Base-by-base conservation (phyloP, 2,329 filamentous ascomycete genomes). In the Colletotrichum higginsianum region DNA sequence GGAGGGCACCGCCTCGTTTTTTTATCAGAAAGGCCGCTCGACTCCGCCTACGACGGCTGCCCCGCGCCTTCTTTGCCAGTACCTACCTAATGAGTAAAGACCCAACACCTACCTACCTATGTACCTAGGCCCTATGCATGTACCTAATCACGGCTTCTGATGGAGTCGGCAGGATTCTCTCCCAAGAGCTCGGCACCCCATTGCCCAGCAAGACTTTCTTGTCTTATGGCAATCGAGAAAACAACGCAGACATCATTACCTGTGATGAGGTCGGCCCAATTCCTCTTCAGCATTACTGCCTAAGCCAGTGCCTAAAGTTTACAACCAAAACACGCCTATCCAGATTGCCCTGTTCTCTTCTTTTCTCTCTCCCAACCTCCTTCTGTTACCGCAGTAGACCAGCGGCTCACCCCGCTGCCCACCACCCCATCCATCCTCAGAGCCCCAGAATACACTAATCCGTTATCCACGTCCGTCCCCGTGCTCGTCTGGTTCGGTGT, bases 401-500 rank as follows among this genome's bases (percentile, higher is more conserved):
- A 35, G 38, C 57, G 23, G 52, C 52, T 67, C 56, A 47, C 61
- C 67, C 67, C 64, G 44, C 67, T 50, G 44, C 53, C 64, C 21
- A 16, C 16, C 26, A 16, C 57, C 63, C 16, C 26, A 16, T 50
- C 63, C 42, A 35, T 70, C 18, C 42, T 42, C 38, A 42, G 8
- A 61, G 67, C 67, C 56, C 67, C 67, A 67, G 63, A 71, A 53
- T 30, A 57, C 50, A 46, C 61, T 56, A 46, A 21, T 56, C 30
- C 16, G 35, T 52, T 42, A 42, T 35, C 49, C 49, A 52, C 38
- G 42, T 38, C 47, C 35, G 50, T 18, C 35, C 49, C 63, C 63
- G 67, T 71, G 67, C 63, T 65, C 38, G 26, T 71, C 62, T 71
- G 63, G 44, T 58, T 55, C 58, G 64, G 50, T 57, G 49, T 71